A percentile compares a stretch with the other conserved stretches of the same genome.
Conservation (phyloP, 2,329 filamentous ascomycete species). For the Phoma sp. region DNA sequence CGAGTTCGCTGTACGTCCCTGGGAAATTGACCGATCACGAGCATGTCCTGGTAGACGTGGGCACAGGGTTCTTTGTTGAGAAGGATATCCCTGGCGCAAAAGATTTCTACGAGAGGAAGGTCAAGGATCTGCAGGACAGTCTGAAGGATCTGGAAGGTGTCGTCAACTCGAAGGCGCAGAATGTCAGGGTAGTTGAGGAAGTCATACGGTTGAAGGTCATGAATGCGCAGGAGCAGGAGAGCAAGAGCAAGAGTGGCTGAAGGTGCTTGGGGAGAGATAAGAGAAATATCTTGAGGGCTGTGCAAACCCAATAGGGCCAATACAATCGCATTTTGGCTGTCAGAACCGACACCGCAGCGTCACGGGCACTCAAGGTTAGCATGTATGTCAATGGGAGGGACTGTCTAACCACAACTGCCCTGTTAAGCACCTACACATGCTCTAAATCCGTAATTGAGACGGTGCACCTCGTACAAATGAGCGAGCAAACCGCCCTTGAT, state of each 20-base stretch:
- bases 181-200: slow-evolving; percentile 87
- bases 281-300: not conserved
- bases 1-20: slow-evolving; percentile 91
- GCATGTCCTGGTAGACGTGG: slow-evolving; percentile 77
- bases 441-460: not conserved
- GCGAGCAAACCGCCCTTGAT: too few relatives aligned
- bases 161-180: slow-evolving; percentile 79
- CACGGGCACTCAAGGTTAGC: not conserved
- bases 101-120: slow-evolving; percentile 72
- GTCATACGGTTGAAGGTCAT: slow-evolving; percentile 54
- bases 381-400: not conserved
- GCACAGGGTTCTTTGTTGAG: slow-evolving; percentile 93
- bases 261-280: slow-evolving; percentile 1
- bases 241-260: slow-evolving; percentile 33
- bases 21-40: slow-evolving; percentile 69
- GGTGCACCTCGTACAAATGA: too few relatives aligned
- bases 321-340: not conserved
- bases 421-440: too few relatives aligned
- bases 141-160: slow-evolving; percentile 73
- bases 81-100: slow-evolving; percentile 72
- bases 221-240: slow-evolving; percentile 41
- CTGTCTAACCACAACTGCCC: too few relatives aligned
- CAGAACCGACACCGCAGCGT: not conserved
- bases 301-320: not conserved
- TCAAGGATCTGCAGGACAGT: slow-evolving; percentile 70